Base-by-base conservation (phyloP, 2,329 filamentous ascomycete genomes). In the Fusarium nanum region DNA sequence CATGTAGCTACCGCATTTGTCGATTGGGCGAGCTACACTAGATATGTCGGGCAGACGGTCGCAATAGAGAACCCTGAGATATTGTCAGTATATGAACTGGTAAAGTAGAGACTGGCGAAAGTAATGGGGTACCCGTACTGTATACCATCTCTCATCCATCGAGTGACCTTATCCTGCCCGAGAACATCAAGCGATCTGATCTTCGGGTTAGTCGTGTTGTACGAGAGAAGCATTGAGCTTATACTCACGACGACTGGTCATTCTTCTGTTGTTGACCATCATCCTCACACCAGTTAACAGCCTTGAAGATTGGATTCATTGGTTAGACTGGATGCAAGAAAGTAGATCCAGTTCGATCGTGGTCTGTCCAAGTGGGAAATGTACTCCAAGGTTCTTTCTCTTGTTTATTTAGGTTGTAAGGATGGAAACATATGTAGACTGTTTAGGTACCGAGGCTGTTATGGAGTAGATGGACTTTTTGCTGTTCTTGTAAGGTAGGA, bases 91-190 rank as follows among this genome's bases (percentile, higher is more conserved):
- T 32, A 13, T 30, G 61, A 46, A n/a, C 20, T 49, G 37, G 30
- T 28, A 12, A 50, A 28, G 6, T 27, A 53, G 14, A 53, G 41
- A 50, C 34, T 20, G 27, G 13, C 50, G 25, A 16, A 22, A 44
- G 42, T 44, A 34, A 40, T 44, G 37, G 48, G 46, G 53, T 45
- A 60, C 46, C 60, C 67, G 54, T 70, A 70, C 67, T 63, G 62
- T 48, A 70, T 46, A 32, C 40, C 57, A 34, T 70, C 67, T 47
- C 45, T 70, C 62, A 70, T 70, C 67, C 67, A 70, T 10, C 63
- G 67, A 45, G 57, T 45, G 27, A 70, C 67, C 32, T 71, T 70
- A 40, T 70, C 67, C 14, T 58, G 63, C 8, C 49, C 45, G 45
- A 64, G 37, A 32, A 56, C 27, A 14, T 55, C 37, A 25, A 68